Base-by-base conservation (phyloP, 2,329 filamentous ascomycete species). In the Trichoderma brevicompactum region DNA sequence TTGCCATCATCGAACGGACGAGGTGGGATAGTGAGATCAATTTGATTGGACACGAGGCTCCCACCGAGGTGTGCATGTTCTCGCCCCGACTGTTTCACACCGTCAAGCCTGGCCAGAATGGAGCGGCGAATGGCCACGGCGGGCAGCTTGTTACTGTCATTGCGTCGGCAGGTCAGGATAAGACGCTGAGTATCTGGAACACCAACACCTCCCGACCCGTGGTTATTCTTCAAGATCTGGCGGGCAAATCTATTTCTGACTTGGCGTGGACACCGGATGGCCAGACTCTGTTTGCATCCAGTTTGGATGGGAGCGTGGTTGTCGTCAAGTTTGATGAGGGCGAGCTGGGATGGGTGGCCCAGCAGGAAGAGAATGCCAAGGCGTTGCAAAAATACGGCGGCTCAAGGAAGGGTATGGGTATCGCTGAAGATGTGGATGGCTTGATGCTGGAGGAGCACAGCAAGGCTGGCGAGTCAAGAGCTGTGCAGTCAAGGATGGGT, bases 1-100 rank as follows among this genome's bases (percentile, higher is more conserved):
- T 98, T 38, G 94, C 95, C 5, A 98, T 99, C 66, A 92, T 99
- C 64, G 93, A 95, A 74, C 90, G 95, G 70, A 90, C 92, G 17
- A 87, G 87, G 43, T 99, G 96, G 95, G 93, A 97, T 73, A 93
- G 92, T 69, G 93, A 99, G 73, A 98, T 98, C 79, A 97, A 97
- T 75, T 79, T 99, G 67, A 97, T 99, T 67, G 95, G 95, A 8
- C 95, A 99, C 75, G 95, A 99, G 82, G 94, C 92, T 0, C 95
- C 95, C 0, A 95, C 96, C 0, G 95, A 99, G 79, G 95, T 99
- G 3, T 97, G 94, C 81, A 92, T 95, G 70, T 99, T 99, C 76
- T 97, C 95, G 1, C 96, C 96, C 0, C 85, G 95, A 68, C 80
- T 99, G 23, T 99, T 98, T 73, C 87, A 90, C 66, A 89, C 88